These are phyloP conservation scores for Linnemannia exigua DNA, from an alignment of 192 early-diverging fungal genomes.

Conservation along the genomic window DNA sequence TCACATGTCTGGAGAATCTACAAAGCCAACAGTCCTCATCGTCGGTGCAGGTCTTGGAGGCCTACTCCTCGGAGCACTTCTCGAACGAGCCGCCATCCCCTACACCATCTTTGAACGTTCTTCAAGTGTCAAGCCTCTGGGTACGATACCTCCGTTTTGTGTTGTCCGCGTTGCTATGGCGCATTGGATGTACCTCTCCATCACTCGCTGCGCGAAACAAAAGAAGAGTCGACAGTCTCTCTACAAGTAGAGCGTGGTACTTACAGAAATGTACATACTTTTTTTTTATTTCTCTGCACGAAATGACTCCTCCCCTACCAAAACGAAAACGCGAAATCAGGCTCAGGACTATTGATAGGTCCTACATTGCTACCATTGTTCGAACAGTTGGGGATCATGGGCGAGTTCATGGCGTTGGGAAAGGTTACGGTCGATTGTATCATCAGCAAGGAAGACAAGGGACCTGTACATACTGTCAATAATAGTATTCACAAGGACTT, in stretches of 20 bases:
- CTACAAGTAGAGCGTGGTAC: neutral
- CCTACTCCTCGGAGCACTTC: neutral
- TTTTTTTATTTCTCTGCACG: too few species aligned
- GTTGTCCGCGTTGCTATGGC: too few species aligned
- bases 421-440: neutral
- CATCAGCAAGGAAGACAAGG: neutral
- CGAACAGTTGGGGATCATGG: slow-evolving; percentile 17
- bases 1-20: neutral
- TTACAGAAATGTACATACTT: too few species aligned
- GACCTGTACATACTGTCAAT: neutral
- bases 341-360: neutral
- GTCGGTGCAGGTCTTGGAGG: neutral
- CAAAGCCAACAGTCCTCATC: neutral
- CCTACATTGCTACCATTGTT: neutral
- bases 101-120: neutral
- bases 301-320: too few species aligned
- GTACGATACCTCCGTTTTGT: neutral
- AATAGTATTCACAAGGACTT: neutral
- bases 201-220: too few species aligned
- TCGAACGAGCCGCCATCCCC: neutral
- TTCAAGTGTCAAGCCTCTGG: neutral
- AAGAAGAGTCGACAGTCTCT: too few species aligned
- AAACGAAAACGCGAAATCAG: neutral
- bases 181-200: too few species aligned
- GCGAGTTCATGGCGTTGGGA: slow-evolving; percentile 1